Evolutionary conservation across 2,329 filamentous ascomycete species (phyloP), one percentile per base, ranked within the genome.

Genomic region (Westerdykella sp.): DNA sequence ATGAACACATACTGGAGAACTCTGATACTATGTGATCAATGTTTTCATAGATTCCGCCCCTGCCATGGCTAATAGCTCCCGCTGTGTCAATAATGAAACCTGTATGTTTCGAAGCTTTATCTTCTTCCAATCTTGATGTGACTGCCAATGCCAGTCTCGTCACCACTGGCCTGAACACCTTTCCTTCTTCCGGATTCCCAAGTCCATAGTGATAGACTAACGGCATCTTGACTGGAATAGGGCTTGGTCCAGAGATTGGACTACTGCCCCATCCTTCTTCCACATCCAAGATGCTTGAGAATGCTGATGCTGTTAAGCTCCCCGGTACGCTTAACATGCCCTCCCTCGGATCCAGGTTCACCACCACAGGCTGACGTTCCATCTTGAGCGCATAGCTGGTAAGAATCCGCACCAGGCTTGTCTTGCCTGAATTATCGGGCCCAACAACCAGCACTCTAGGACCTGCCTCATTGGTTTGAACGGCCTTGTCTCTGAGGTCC

Each of bases 261-360:
- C 87, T 90, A 53, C 79, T 87, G 9, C 93, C 93, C 83, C 89
- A 96, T 6, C 86, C 87, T 48, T 88, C 84, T 57, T 91, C 86
- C 1, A 95, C 77, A 65, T 97, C 91, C 70, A 97, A 79, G 56
- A 95, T 79, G 0, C 85, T 88, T 9, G 85, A 85, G 60, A 95
- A 89, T 4, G 87, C 86, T n/a, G 85, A 84, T 0, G 90, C 87
- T 40, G 85, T 91, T 52, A 98, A 66, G 28, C 86, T 90, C 0
- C 90, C 90, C 0, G 93, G 70, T 10, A 72, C 66, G 22, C 66
- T 69, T 18, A 75, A 63, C 49, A 75, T 62, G 37, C 72, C 71
- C 69, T 97, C 88, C 48, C 78, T 78, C 2, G 89, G 83, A 59
- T 97, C 87, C 30, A 90, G 72, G 57, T 95, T 97, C 43, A 95